Conservation (phyloP, 495 filamentous ascomycete species). For the Sporormia fimetaria region DNA sequence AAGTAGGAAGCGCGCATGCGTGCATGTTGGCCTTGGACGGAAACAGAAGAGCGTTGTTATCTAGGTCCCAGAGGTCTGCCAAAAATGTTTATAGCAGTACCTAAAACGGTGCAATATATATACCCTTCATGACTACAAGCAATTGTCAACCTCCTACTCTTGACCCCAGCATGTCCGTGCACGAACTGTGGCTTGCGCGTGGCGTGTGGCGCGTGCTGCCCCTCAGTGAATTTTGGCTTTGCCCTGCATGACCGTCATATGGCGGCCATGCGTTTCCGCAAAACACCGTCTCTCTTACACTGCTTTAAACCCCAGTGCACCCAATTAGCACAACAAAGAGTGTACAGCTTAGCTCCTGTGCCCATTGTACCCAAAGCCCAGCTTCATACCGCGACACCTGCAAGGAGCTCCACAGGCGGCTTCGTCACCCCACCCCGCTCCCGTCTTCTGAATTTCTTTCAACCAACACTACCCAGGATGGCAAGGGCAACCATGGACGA, state of each 20-base stretch:
- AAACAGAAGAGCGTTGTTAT: no score
- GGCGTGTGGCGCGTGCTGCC: background rate
- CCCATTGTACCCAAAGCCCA: background rate
- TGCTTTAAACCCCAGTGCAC: conserved; percentile 3
- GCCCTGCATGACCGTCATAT: conserved; percentile 14
- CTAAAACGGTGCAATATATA: no score
- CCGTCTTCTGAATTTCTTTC: conserved; percentile 12
- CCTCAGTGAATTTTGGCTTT: conserved; percentile 19
- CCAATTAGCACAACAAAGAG: conserved; percentile 3
- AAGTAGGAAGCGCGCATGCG: no score
- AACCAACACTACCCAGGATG: conserved; percentile 30
- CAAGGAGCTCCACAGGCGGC: background rate
- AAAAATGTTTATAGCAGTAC: no score
- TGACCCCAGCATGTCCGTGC: no score
- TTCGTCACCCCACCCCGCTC: conserved; percentile 5
- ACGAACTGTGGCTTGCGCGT: conserved; percentile 1
- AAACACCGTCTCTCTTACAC: background rate
- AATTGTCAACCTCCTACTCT: no score
- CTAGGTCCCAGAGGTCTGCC: no score
- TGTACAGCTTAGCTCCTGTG: background rate
- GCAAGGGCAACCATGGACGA: conserved; percentile 42
- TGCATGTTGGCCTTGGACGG: no score
- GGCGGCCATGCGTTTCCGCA: conserved; percentile 11
- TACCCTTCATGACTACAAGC: no score
- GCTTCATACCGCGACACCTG: background rate